Evolutionary conservation across 495 filamentous ascomycete species (phyloP), one percentile per base, ranked within the genome.

Genomic region (Astrothelium subdiscretum): DNA sequence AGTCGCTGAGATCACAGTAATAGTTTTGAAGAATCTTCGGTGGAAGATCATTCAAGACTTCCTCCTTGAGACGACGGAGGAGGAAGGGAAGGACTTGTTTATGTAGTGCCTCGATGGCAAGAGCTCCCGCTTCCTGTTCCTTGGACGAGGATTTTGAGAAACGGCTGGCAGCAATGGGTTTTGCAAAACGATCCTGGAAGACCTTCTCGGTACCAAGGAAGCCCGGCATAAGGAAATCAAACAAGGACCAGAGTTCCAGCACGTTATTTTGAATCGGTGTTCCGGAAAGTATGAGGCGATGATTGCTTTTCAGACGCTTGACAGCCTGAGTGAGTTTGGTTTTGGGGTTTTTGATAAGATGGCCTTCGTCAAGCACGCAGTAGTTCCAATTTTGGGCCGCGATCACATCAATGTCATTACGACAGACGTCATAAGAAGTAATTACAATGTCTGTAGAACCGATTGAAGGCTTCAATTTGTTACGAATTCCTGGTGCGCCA

Each of bases 11-110:
- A 72, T 98, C 94, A 73, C 94, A 98, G 78, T 98, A 98, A 78
- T 98, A 98, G 73, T 98, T 98, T 69, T 98, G 94, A 22, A 98
- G 81, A 69, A 98, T 98, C 83, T 98, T 98, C 13, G 94, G 94
- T 4, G 94, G 94, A 48, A 98, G 81, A 67, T 98, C 94, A 66
- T 97, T 88, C 51, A 98, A 79, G 8, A 98, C 94, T 72, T 98
- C 94, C 75, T 98, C 94, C 77, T 98, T 98, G 69, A 98, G 80
- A 68, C 94, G 91, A 58, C 94, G 91, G 24, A 98, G 86, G 57
- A 98, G 79, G 85, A 98, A 98, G 11, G 94, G 94, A 32, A 98
- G 78, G 22, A 97, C 94, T 73, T 98, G 94, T 71, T 98, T 98
- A 75, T 98, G 94, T 52, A 98, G 72, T 27, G 95, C 95, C 72